Conservation (phyloP, 139 green algal species). For the Chlamydomonas incerta region DNA sequence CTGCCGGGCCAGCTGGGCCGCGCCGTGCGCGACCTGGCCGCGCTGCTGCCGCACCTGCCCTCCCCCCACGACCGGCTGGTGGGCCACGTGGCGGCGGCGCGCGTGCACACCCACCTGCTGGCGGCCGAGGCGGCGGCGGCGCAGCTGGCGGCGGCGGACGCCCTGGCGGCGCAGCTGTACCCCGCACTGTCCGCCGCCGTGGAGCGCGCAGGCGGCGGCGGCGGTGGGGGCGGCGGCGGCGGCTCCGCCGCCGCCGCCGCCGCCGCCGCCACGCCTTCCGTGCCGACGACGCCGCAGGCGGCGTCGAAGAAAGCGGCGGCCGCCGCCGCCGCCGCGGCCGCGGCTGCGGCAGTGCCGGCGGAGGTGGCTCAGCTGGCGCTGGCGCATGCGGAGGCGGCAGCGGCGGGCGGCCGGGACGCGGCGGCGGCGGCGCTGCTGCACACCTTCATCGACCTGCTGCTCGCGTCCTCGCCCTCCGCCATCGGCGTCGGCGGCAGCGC, state of each 20-base stretch:
- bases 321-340: no score
- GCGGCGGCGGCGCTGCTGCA: background rate
- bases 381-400: slow-evolving; percentile 11
- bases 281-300: no score
- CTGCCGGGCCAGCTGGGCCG: slow-evolving; percentile 19
- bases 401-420: background rate
- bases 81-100: background rate
- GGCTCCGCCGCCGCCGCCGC: background rate
- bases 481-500: background rate
- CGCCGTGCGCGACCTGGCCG: background rate
- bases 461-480: background rate
- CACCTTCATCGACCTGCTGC: slow-evolving; percentile 7
- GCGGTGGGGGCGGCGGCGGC: background rate
- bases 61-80: slow-evolving; percentile 1
- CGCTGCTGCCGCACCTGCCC: background rate
- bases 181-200: background rate
- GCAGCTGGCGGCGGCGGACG: slow-evolving; percentile 7
- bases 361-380: slow-evolving; percentile 13
- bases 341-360: no score
- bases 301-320: background rate
- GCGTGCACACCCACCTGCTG: slow-evolving; percentile 5
- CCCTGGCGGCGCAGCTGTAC: slow-evolving; percentile 21
- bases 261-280: background rate
- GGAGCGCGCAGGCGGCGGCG: background rate
- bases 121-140: background rate